Conservation (phyloP, 495 filamentous ascomycete genomes). For the Aspergillus biplanus region DNA sequence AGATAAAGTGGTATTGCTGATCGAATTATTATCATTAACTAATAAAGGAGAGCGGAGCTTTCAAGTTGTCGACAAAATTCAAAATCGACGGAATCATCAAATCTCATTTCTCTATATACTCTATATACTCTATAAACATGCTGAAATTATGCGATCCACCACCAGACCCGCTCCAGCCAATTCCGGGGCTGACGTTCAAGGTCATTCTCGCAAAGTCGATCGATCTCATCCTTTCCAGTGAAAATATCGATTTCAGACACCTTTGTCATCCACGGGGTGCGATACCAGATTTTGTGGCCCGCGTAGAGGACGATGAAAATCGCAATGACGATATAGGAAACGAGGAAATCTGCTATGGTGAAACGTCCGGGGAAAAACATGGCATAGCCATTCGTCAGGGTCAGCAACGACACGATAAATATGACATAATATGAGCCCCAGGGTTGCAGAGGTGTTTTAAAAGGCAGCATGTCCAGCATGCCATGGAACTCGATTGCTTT, state of each 20-base stretch:
- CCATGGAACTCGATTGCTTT: constrained; percentile 45
- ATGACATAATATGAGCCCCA: constrained; percentile 59
- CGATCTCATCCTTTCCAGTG: constrained; percentile 38
- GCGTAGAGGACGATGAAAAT: constrained; percentile 76
- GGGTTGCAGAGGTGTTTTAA: constrained; percentile 56
- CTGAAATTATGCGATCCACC: constrained; percentile 32
- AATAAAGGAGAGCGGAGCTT: not conserved
- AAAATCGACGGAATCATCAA: not conserved
- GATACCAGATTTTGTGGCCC: constrained; percentile 37
- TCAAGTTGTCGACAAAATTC: not conserved
- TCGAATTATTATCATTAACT: too few species aligned
- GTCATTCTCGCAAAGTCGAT: constrained; percentile 34
- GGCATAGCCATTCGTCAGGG: constrained; percentile 67
- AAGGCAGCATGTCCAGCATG: constrained; percentile 54
- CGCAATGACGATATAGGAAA: constrained; percentile 47
- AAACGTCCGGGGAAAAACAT: constrained; percentile 59
- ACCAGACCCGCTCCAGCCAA: constrained; percentile 39
- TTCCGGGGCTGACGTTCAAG: constrained; percentile 32
- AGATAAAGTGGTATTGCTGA: too few species aligned
- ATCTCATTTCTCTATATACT: too few species aligned
- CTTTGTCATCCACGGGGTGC: constrained; percentile 56
- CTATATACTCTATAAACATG: not conserved
- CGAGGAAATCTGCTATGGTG: constrained; percentile 53
- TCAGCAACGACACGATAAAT: constrained; percentile 58
- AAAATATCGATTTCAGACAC: constrained; percentile 37